These are phyloP conservation scores for Phaeosphaeriaceae sp. DNA, from an alignment of 2,329 filamentous ascomycete genomes.

Conservation along the genomic window DNA sequence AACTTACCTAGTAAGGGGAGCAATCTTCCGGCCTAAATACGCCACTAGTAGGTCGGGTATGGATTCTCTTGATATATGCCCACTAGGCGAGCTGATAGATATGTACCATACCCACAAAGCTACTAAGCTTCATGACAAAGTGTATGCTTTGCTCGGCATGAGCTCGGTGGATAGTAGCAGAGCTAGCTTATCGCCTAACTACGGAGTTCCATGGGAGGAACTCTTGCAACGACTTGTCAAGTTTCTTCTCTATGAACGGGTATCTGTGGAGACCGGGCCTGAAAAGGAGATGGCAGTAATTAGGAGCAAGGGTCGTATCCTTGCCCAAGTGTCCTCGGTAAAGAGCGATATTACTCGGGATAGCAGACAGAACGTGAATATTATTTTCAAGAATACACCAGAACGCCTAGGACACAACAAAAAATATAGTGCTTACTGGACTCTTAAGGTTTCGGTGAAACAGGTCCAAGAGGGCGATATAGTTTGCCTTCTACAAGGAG, in stretches of 20 bases:
- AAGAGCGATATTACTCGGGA: conserved; percentile 9
- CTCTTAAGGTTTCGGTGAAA: conserved; percentile 2
- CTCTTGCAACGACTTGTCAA: conserved; percentile 6
- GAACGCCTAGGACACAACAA: conserved; percentile 6
- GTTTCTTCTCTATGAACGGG: conserved; percentile 4
- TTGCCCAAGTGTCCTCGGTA: too few species aligned
- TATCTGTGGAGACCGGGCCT: conserved; percentile 6
- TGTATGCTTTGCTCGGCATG: conserved; percentile 19
- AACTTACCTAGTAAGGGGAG: conserved; percentile 9
- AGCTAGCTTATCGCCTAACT: conserved; percentile 7
- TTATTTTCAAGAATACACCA: not conserved
- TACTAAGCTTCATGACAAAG: conserved; percentile 11
- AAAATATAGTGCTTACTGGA: conserved; percentile 5
- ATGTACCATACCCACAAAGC: conserved; percentile 18
- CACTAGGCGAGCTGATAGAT: conserved; percentile 15
- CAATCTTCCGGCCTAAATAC: conserved; percentile 12
- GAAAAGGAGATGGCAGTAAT: conserved; percentile 7
- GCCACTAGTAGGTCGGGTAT: not conserved
- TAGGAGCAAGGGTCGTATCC: not conserved
- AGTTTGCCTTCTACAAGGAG: conserved; percentile 7
- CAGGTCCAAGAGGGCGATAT: conserved; percentile 11
- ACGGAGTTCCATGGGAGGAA: conserved; percentile 6
- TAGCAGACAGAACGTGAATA: conserved; percentile 5
- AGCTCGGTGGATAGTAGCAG: conserved; percentile 4
- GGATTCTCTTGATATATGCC: conserved; percentile 6